Conservation (phyloP, 2,329 filamentous ascomycete species). For the Raffaelea ambrosiae region DNA sequence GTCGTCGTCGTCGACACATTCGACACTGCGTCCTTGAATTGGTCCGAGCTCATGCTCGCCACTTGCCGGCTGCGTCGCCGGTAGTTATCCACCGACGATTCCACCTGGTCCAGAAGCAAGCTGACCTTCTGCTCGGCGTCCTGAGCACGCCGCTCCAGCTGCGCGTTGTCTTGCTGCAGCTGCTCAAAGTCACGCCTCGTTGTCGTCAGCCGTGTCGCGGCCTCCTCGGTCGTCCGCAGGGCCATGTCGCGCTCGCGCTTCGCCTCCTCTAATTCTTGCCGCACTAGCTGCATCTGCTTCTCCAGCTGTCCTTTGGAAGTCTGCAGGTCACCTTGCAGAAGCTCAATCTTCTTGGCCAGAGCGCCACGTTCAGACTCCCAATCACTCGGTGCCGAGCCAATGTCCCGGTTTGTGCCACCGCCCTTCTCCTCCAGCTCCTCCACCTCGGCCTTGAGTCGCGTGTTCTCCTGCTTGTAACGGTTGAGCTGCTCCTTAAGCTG, state of each 20-base stretch:
- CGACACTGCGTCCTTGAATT: constrained; percentile 16
- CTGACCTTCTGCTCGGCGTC: constrained; percentile 93
- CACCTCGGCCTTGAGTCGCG: constrained; percentile 74
- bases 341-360: constrained; percentile 60
- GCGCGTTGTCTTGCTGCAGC: constrained; percentile 70
- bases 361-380: constrained; percentile 68
- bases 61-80: constrained; percentile 63
- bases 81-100: constrained; percentile 89
- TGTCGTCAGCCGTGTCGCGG: constrained; percentile 46
- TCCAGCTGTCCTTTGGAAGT: constrained; percentile 61
- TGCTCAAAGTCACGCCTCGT: constrained; percentile 66
- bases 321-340: constrained; percentile 61
- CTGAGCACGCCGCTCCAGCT: constrained; percentile 73
- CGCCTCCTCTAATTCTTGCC: constrained; percentile 57
- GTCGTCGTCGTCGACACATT: neutral
- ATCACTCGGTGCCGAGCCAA: constrained; percentile 34
- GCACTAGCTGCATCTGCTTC: constrained; percentile 58
- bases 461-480: constrained; percentile 82
- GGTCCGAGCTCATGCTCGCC: constrained; percentile 43
- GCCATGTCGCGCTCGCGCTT: constrained; percentile 62
- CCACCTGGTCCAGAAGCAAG: constrained; percentile 87
- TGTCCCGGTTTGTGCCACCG: constrained; percentile 18
- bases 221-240: constrained; percentile 44
- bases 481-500: constrained; percentile 97
- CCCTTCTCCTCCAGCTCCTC: constrained; percentile 52